Conservation (phyloP, 2,329 filamentous ascomycete genomes). For the Stachybotrys elegans region DNA sequence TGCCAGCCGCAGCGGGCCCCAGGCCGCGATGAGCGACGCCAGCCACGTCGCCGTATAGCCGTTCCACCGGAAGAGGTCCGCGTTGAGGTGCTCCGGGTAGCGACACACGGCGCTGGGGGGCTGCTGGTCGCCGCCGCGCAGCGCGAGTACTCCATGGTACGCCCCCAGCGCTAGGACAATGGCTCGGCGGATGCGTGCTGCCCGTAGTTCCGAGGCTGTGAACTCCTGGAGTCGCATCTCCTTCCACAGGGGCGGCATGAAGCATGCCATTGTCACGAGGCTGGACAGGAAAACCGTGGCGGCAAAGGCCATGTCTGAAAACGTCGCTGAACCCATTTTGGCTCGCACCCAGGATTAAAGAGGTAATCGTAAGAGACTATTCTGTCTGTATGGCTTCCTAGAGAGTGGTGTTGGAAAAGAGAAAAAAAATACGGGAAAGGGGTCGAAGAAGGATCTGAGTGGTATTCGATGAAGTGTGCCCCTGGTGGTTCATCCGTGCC, state of each 20-base stretch:
- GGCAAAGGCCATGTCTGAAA: neutral
- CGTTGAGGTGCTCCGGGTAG: slow-evolving; percentile 2
- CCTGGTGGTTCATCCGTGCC: no score
- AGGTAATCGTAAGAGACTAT: no score
- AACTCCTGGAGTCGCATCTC: neutral
- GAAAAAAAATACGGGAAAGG: no score
- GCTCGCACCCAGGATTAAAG: no score
- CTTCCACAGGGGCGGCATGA: slow-evolving; percentile 1
- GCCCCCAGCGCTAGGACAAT: neutral
- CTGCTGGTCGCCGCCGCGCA: neutral
- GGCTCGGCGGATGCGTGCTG: neutral
- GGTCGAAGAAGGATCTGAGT: no score
- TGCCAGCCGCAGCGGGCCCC: neutral
- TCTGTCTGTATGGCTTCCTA: no score
- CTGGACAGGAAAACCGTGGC: neutral
- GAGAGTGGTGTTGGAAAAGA: no score
- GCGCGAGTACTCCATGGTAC: neutral
- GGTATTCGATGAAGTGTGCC: no score
- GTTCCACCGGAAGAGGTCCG: slow-evolving; percentile 1
- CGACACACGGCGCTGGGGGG: neutral
- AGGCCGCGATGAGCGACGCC: neutral
- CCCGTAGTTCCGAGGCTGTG: neutral
- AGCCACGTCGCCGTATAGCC: neutral
- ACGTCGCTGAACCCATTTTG: no score
- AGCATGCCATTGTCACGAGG: neutral